Conservation (phyloP, 768 basidiomycete species). For the Hygrocybe punicea region DNA sequence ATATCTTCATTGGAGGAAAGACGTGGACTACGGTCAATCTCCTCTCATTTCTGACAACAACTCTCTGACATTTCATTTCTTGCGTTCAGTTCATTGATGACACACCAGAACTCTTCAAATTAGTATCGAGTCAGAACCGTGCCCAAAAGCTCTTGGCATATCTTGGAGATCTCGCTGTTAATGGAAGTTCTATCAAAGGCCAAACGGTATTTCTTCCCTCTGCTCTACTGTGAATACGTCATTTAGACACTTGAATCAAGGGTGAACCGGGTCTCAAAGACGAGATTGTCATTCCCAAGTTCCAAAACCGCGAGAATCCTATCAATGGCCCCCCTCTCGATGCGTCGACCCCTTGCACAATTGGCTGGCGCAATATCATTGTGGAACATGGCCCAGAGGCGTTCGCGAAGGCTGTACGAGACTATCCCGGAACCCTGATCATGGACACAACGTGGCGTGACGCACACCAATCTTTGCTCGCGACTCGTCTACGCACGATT, state of each 20-base stretch:
- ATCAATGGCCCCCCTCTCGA: slow-evolving; percentile 68
- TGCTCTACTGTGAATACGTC: not conserved
- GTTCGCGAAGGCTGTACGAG: slow-evolving; percentile 96
- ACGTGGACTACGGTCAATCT: slow-evolving; percentile 89
- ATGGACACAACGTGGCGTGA: slow-evolving; percentile 99
- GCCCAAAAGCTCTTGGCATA: slow-evolving; percentile 96
- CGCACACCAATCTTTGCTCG: slow-evolving; percentile 95
- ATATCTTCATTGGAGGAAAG: slow-evolving; percentile 92
- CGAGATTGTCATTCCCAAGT: slow-evolving; percentile 78
- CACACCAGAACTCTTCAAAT: slow-evolving; percentile 98
- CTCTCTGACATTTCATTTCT: slow-evolving; percentile 1
- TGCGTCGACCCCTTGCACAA: slow-evolving; percentile 73
- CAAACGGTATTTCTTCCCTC: slow-evolving; percentile 51
- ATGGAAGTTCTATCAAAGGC: slow-evolving; percentile 96
- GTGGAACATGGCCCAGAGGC: slow-evolving; percentile 96
- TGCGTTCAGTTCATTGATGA: slow-evolving; percentile 91
- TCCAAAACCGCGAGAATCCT: slow-evolving; percentile 76
- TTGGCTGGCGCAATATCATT: slow-evolving; percentile 98
- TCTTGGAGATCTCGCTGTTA: slow-evolving; percentile 96
- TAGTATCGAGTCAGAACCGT: slow-evolving; percentile 96
- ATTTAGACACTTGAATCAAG: slow-evolving; percentile 25
- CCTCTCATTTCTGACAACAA: slow-evolving; percentile 2
- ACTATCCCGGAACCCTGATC: slow-evolving; percentile 91
- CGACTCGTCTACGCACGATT: slow-evolving; percentile 90
- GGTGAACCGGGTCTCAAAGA: slow-evolving; percentile 93